These are phyloP conservation scores for Backusella psychrophila DNA, from an alignment of 192 early-diverging fungal species.

Conservation along the genomic window DNA sequence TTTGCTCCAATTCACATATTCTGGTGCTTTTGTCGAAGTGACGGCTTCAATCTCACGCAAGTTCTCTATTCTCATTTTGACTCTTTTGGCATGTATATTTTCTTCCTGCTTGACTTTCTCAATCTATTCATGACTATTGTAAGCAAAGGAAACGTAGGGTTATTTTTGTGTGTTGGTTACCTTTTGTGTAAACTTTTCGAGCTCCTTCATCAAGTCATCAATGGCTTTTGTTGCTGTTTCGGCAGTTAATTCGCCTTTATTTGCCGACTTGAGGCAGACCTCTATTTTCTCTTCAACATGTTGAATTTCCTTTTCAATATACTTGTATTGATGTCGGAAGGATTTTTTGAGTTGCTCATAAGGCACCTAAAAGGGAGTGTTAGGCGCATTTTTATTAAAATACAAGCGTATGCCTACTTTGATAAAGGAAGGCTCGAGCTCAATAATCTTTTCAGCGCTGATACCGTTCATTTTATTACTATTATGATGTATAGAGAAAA, in stretches of 20 bases:
- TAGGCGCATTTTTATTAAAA: neutral
- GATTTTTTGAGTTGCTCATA: constrained; percentile 82
- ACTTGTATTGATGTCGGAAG: constrained; percentile 70
- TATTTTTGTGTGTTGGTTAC: constrained; percentile 26
- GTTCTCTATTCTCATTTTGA: constrained; percentile 73
- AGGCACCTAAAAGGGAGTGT: constrained; percentile 59
- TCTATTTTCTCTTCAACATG: constrained; percentile 42
- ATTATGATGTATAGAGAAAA: neutral
- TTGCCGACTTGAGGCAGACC: constrained; percentile 47
- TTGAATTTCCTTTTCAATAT: constrained; percentile 79
- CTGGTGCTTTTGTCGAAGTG: constrained; percentile 59
- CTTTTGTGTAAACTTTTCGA: constrained; percentile 75
- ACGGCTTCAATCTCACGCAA: constrained; percentile 72
- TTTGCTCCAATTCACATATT: constrained; percentile 83
- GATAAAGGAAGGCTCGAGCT: constrained; percentile 91
- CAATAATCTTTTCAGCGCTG: constrained; percentile 78
- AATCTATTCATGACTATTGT: constrained; percentile 41
- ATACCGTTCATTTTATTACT: constrained; percentile 58
- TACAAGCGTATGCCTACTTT: constrained; percentile 22
- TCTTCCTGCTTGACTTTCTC: constrained; percentile 77
- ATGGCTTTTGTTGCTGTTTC: constrained; percentile 58
- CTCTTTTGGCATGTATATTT: constrained; percentile 60
- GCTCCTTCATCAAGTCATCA: constrained; percentile 61
- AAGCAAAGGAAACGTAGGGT: neutral
- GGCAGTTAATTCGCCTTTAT: constrained; percentile 36